Evolutionary conservation across 176 grass and related monocot species (phyloP), one percentile per base, ranked within the genome.

Genomic region (Eremochloa ophiuroides): DNA sequence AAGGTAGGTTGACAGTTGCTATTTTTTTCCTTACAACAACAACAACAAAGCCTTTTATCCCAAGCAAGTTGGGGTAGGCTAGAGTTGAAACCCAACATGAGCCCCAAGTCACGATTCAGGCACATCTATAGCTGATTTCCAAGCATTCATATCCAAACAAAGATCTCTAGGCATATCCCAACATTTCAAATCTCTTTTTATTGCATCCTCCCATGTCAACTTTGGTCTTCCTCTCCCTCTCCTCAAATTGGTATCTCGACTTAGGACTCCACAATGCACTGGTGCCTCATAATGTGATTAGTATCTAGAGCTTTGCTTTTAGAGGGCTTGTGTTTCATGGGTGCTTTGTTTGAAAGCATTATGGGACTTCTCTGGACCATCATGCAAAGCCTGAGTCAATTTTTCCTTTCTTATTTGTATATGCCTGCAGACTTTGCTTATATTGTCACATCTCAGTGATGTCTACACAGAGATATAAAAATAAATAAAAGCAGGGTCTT

Each of bases 1-100:
- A 93, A 93, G 81, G 95, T 98, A 71, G 39, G 75, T 75, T 44
- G 38, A 69, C 1, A 23, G 31, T 75, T 71, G 12, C 29, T 75
- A 39, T 80, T 63, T 41, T 83, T 62, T 80, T 18, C 5, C 6
- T n/a, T n/a, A n/a, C n/a, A n/a, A n/a, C n/a, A n/a, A n/a, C n/a
- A n/a, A n/a, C n/a, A n/a, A n/a, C n/a, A n/a, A n/a, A n/a, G n/a
- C n/a, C n/a, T n/a, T n/a, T n/a, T n/a, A n/a, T n/a, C n/a, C n/a
- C n/a, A n/a, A n/a, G n/a, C n/a, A n/a, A n/a, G n/a, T n/a, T n/a
- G n/a, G n/a, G n/a, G n/a, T n/a, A n/a, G n/a, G n/a, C n/a, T n/a
- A n/a, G n/a, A n/a, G n/a, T n/a, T n/a, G n/a, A n/a, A n/a, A n/a
- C n/a, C n/a, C n/a, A n/a, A n/a, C n/a, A n/a, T n/a, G n/a, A n/a